phyloP scores from a whole-genome alignment of 345 rosid genomes.

The Moricandia arvensis region DNA sequence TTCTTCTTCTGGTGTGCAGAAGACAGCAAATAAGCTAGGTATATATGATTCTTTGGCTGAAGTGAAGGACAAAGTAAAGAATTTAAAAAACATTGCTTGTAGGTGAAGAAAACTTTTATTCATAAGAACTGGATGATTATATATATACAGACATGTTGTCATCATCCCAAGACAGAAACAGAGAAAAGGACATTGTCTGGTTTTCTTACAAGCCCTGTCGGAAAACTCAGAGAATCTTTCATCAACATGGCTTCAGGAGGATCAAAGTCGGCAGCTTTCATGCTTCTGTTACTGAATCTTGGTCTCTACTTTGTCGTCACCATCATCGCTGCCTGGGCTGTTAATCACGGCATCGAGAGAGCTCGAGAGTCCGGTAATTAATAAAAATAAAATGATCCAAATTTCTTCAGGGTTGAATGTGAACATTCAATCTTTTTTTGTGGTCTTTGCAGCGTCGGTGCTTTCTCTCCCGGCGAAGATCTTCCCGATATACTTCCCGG shows the following conservation, averaged over 20 bases:
- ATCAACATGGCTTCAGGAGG: slow-evolving; percentile 58
- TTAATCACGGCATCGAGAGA: slow-evolving; percentile 64
- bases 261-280: slow-evolving; percentile 59
- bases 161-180: slow-evolving; percentile 26
- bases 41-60: slow-evolving; percentile 30
- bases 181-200: slow-evolving; percentile 12
- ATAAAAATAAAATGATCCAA: not conserved
- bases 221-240: slow-evolving; percentile 26
- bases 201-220: slow-evolving; percentile 10
- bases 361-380: slow-evolving; percentile 60
- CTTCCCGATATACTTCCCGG: slow-evolving; percentile 78
- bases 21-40: slow-evolving; percentile 36
- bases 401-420: not conserved
- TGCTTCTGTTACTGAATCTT: slow-evolving; percentile 67
- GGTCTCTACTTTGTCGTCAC: slow-evolving; percentile 64
- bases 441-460: slow-evolving; percentile 56
- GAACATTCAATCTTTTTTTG: not conserved
- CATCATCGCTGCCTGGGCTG: slow-evolving; percentile 69
- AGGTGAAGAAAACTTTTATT: slow-evolving; percentile 38
- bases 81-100: slow-evolving; percentile 47
- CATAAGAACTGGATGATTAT: slow-evolving; percentile 8
- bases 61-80: slow-evolving; percentile 15
- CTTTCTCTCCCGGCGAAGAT: slow-evolving; percentile 66
- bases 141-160: slow-evolving; percentile 6
- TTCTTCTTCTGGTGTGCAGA: not conserved